phyloP scores from a whole-genome alignment of 1,284 basidiomycete genomes.

The Laetiporus sulphureus region DNA sequence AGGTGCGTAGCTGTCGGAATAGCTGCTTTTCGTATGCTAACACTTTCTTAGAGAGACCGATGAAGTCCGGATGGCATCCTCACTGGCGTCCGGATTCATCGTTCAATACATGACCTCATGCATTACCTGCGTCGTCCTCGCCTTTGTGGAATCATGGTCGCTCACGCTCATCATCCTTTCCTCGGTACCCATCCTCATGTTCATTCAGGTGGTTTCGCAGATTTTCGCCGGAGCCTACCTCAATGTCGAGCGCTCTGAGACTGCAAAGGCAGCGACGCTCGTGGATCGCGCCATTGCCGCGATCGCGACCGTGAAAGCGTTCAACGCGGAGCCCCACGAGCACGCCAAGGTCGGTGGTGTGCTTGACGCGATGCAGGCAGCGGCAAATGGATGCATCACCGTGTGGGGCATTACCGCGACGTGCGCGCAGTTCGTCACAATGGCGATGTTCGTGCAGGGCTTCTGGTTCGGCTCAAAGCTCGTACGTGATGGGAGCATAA shows the following conservation, averaged over 20 bases:
- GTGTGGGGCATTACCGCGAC: constrained; percentile 77
- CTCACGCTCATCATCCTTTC: constrained; percentile 91
- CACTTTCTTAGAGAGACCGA: constrained; percentile 78
- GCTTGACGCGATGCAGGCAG: constrained; percentile 39
- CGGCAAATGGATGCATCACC: constrained; percentile 51
- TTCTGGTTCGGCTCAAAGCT: constrained; percentile 95
- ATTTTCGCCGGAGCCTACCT: constrained; percentile 62
- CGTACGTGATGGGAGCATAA: constrained; percentile 65
- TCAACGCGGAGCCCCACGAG: constrained; percentile 79
- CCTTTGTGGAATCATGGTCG: constrained; percentile 74
- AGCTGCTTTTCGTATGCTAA: background rate
- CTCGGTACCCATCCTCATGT: constrained; percentile 77
- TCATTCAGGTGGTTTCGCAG: constrained; percentile 76
- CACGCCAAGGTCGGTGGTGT: constrained; percentile 39
- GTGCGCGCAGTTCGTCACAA: constrained; percentile 70
- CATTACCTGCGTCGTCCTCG: constrained; percentile 75
- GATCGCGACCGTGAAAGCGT: constrained; percentile 92
- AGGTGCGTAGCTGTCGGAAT: constrained; percentile 44
- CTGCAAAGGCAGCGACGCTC: constrained; percentile 69
- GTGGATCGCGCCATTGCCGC: constrained; percentile 75
- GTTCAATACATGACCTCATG: constrained; percentile 81
- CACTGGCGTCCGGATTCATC: constrained; percentile 70
- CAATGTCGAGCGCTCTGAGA: constrained; percentile 57
- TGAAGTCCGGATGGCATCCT: constrained; percentile 82
- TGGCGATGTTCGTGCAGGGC: constrained; percentile 93